These are phyloP conservation scores for Wickerhamiella sorbophila DNA, from an alignment of 805 yeast genomes.

Conservation along the genomic window DNA sequence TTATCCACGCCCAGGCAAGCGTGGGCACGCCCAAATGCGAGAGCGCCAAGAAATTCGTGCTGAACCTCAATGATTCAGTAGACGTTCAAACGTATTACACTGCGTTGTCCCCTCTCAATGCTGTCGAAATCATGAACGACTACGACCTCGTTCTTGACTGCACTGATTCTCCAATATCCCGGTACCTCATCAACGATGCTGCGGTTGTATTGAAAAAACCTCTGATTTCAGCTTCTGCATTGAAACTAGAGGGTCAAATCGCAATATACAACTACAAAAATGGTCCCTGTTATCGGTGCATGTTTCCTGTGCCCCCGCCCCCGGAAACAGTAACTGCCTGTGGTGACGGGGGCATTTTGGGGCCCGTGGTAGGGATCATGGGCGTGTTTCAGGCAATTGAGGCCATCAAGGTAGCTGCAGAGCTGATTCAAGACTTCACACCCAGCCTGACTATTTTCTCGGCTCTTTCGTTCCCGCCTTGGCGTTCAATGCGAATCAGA, in stretches of 20 bases:
- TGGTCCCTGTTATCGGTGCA: slow-evolving; percentile 93
- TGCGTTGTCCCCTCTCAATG: slow-evolving; percentile 33
- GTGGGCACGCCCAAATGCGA: slow-evolving; percentile 65
- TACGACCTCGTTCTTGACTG: slow-evolving; percentile 83
- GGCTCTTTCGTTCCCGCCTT: slow-evolving; percentile 34
- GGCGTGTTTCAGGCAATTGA: slow-evolving; percentile 86
- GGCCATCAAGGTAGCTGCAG: slow-evolving; percentile 58
- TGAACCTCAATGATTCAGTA: slow-evolving; percentile 54
- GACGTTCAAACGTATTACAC: slow-evolving; percentile 32
- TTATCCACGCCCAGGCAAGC: slow-evolving; percentile 51
- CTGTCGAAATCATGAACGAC: slow-evolving; percentile 41
- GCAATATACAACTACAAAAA: slow-evolving; percentile 51
- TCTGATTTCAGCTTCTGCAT: slow-evolving; percentile 81
- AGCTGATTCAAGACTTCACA: slow-evolving; percentile 35
- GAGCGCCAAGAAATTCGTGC: slow-evolving; percentile 50
- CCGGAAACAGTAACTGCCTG: slow-evolving; percentile 73
- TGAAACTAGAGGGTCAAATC: slow-evolving; percentile 83
- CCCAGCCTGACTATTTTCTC: slow-evolving; percentile 55
- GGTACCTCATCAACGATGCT: slow-evolving; percentile 79
- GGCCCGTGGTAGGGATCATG: slow-evolving; percentile 89
- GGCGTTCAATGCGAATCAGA: slow-evolving; percentile 72
- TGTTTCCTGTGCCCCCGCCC: slow-evolving; percentile 82
- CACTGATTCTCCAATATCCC: slow-evolving; percentile 79
- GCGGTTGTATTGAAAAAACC: slow-evolving; percentile 56
- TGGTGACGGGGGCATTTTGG: slow-evolving; percentile 85